phyloP scores from a whole-genome alignment of 306 rosid genomes.

The Arachis stenosperma region DNA sequence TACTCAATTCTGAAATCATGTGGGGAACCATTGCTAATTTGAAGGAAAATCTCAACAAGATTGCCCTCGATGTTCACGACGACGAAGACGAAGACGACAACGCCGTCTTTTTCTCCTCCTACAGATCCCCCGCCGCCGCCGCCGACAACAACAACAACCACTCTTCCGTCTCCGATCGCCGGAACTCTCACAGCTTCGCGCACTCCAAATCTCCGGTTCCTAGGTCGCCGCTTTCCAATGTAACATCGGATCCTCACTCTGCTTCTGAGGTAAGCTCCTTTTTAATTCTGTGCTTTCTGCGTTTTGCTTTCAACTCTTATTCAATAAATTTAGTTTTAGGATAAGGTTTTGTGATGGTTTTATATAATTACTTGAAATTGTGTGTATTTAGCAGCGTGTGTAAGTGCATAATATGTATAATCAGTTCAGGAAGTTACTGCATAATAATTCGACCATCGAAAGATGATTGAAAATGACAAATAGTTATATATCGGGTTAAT shows the following conservation, averaged over 20 bases:
- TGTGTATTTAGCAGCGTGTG: neutral
- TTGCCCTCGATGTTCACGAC: constrained; percentile 83
- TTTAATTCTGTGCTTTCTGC: neutral
- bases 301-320: neutral
- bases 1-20: constrained; percentile 52
- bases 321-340: neutral
- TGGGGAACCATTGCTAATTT: constrained; percentile 84
- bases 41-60: constrained; percentile 85
- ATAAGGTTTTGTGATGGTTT: neutral
- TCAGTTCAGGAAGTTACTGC: neutral
- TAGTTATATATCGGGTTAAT: neutral
- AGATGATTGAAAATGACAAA: neutral
- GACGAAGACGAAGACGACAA: constrained; percentile 61
- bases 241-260: constrained; percentile 46
- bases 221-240: constrained; percentile 60
- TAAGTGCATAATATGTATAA: neutral
- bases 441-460: neutral
- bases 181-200: constrained; percentile 65
- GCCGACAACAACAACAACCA: constrained; percentile 10
- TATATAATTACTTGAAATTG: neutral
- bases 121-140: constrained; percentile 40
- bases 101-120: constrained; percentile 45
- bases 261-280: constrained; percentile 53
- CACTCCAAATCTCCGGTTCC: constrained; percentile 51
- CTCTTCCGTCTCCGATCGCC: constrained; percentile 68